Percentiles rank a stretch among this genome's conserved stretches.
Conservation (phyloP, 176 grass and related monocot species). For the Cenchrus purpureus region DNA sequence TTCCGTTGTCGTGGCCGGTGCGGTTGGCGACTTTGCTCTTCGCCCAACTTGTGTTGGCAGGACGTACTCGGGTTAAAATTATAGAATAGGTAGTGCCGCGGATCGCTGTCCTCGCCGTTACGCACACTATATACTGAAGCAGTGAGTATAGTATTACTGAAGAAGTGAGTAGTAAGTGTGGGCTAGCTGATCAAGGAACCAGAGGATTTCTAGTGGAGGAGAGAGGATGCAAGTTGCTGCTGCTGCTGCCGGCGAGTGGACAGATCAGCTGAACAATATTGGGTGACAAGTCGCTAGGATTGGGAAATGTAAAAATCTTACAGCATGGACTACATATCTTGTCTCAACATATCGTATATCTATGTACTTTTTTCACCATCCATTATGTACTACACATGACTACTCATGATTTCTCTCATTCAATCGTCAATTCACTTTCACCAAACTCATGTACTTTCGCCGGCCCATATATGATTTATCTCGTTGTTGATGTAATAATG, state of each 20-base stretch:
- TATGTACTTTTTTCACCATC: too few relatives aligned
- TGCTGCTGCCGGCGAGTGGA: neutral
- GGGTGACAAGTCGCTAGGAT: neutral
- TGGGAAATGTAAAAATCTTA: too few relatives aligned
- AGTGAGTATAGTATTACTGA: neutral
- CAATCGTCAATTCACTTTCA: too few relatives aligned
- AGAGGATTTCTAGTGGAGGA: neutral
- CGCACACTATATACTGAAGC: neutral
- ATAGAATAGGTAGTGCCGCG: neutral
- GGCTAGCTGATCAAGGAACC: neutral
- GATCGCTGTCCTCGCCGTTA: neutral
- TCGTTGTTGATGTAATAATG: too few relatives aligned
- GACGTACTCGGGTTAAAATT: neutral
- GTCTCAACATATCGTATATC: too few relatives aligned
- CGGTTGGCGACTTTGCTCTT: conserved; percentile 30
- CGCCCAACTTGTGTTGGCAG: neutral
- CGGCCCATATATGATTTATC: too few relatives aligned
- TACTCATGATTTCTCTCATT: too few relatives aligned
- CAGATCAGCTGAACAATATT: neutral
- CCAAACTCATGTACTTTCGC: too few relatives aligned
- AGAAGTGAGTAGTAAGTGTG: too few relatives aligned
- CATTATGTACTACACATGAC: too few relatives aligned
- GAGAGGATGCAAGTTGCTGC: neutral
- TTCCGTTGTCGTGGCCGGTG: neutral
- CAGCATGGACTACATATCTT: too few relatives aligned